Conservation (phyloP, 371 early-diverging fungal genomes). For the Mucor mucedo region DNA sequence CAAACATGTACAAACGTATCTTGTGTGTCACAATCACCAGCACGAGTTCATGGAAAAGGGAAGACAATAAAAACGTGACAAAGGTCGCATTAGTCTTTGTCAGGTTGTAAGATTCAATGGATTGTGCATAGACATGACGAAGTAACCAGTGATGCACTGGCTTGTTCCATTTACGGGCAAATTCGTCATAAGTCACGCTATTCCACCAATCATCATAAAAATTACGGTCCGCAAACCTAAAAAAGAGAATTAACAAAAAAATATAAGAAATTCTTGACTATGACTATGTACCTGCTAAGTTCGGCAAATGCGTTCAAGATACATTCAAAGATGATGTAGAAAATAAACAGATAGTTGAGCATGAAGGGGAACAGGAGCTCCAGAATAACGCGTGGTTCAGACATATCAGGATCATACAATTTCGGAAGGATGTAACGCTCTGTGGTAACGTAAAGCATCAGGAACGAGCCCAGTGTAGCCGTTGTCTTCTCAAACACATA, state of each 20-base stretch:
- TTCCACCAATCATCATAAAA: constrained; percentile 99
- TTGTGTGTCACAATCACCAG: constrained; percentile 77
- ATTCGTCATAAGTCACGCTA: constrained; percentile 89
- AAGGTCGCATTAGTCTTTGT: constrained; percentile 78
- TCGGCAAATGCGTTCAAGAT: constrained; percentile 97
- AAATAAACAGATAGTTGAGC: constrained; percentile 87
- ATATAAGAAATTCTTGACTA: background rate
- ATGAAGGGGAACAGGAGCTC: constrained; percentile 87
- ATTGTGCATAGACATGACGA: constrained; percentile 89
- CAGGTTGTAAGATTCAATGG: constrained; percentile 76
- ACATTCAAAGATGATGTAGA: constrained; percentile 96
- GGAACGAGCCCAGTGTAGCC: constrained; percentile 83
- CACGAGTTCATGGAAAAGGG: constrained; percentile 90
- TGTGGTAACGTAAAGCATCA: constrained; percentile 82
- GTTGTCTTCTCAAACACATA: constrained; percentile 86
- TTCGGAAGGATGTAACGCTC: constrained; percentile 88
- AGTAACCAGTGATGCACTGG: constrained; percentile 96
- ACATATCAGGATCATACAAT: constrained; percentile 66
- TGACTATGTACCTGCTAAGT: constrained; percentile 69
- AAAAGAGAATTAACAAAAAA: background rate
- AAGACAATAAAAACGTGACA: constrained; percentile 87
- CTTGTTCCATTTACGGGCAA: constrained; percentile 98
- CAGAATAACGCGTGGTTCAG: constrained; percentile 61
- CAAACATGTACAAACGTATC: constrained; percentile 82
- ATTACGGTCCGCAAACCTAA: constrained; percentile 92